These are phyloP conservation scores for Pseudogymnoascus sp. DNA, from an alignment of 2,329 filamentous ascomycete species.

Conservation along the genomic window DNA sequence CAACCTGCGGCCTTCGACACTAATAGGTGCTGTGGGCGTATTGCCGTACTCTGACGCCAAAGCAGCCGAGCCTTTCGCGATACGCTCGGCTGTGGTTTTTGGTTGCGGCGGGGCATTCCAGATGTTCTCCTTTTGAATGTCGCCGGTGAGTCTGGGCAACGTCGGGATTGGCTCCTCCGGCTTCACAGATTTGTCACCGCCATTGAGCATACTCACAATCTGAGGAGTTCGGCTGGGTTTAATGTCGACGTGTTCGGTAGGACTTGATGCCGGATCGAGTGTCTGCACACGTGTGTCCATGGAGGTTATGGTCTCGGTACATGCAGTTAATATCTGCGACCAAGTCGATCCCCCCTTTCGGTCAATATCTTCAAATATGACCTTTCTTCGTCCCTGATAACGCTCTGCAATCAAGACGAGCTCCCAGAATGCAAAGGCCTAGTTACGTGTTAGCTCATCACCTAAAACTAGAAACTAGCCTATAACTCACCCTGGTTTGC, in stretches of 20 bases:
- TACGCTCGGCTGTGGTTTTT: constrained; percentile 13
- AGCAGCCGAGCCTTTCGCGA: constrained; percentile 18
- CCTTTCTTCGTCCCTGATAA: constrained; percentile 66
- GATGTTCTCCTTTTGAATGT: constrained; percentile 21
- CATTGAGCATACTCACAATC: constrained; percentile 3
- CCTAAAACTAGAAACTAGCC: not conserved
- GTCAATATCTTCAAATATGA: constrained; percentile 82
- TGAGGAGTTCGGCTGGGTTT: constrained; percentile 27
- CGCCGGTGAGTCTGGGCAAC: constrained; percentile 21
- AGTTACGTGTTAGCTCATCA: constrained; percentile 14
- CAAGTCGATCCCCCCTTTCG: constrained; percentile 72
- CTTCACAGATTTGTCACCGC: constrained; percentile 21
- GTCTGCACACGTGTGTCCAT: constrained; percentile 56
- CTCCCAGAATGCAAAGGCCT: constrained; percentile 89
- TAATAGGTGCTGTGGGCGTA: constrained; percentile 16
- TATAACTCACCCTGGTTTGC: constrained; percentile 53
- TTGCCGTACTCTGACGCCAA: constrained; percentile 19
- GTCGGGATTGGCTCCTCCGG: constrained; percentile 12
- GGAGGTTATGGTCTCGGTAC: constrained; percentile 59
- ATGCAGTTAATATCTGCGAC: constrained; percentile 66
- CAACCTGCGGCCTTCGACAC: constrained; percentile 35
- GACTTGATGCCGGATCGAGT: not conserved
- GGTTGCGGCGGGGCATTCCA: constrained; percentile 17
- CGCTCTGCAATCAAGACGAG: constrained; percentile 69
- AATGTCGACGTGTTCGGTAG: constrained; percentile 43